Evolutionary conservation across 768 basidiomycete genomes (phyloP).

Genomic region (Piloderma croceum): DNA sequence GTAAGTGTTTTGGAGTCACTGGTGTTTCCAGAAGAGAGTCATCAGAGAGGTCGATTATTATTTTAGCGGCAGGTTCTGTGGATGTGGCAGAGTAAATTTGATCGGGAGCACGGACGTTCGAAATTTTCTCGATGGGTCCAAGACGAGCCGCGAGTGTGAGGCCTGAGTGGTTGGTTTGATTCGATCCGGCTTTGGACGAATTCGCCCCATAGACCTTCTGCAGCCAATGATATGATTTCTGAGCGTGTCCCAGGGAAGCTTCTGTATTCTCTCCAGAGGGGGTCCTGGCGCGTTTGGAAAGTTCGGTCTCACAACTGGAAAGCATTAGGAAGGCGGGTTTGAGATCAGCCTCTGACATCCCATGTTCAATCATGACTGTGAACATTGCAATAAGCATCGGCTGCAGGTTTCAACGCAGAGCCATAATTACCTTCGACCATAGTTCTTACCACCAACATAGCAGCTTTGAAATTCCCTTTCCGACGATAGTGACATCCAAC

Average conservation of each 20-base stretch:
- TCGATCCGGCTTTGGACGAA: too few relatives aligned
- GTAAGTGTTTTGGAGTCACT: too few relatives aligned
- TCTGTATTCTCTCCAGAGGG: slow-evolving; percentile 16
- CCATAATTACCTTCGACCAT: slow-evolving; percentile 42
- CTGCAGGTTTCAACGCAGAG: slow-evolving; percentile 1
- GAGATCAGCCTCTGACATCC: slow-evolving; percentile 33
- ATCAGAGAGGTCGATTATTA: too few relatives aligned
- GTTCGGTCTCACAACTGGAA: slow-evolving; percentile 48
- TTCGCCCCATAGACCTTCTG: slow-evolving; percentile 10
- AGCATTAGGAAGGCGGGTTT: slow-evolving; percentile 50
- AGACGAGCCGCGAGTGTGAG: too few relatives aligned
- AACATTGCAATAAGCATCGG: slow-evolving; percentile 1
- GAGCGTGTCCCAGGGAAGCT: slow-evolving; percentile 33
- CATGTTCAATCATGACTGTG: slow-evolving; percentile 37
- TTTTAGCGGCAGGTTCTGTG: too few relatives aligned
- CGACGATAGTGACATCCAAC: slow-evolving; percentile 50
- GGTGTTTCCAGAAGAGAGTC: too few relatives aligned
- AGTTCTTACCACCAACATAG: slow-evolving; percentile 36
- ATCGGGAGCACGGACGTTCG: too few relatives aligned
- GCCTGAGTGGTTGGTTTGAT: too few relatives aligned
- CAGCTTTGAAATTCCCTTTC: slow-evolving; percentile 39
- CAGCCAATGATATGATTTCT: slow-evolving; percentile 11
- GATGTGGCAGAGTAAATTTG: too few relatives aligned
- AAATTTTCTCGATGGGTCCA: too few relatives aligned
- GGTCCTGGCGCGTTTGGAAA: slow-evolving; percentile 26